A percentile compares a stretch with the other conserved stretches of the same genome.
These are phyloP conservation scores for Acmispon strigosus DNA, from an alignment of 306 rosid genomes.

Conservation along the genomic window DNA sequence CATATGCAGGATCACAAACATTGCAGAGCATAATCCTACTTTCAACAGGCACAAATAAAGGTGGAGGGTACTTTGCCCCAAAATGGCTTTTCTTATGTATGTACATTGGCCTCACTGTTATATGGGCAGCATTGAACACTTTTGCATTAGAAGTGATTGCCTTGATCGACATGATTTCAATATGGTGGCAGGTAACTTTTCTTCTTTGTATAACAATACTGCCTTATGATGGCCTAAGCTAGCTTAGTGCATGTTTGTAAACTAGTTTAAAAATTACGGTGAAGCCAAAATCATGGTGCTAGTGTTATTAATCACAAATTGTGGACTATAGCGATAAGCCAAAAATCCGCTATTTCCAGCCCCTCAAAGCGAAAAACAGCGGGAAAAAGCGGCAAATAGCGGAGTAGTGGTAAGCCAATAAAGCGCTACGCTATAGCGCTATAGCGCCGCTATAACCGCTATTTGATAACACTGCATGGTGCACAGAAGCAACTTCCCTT, in stretches of 20 bases:
- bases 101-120: slow-evolving; percentile 70
- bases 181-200: slow-evolving; percentile 85
- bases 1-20: slow-evolving; percentile 82
- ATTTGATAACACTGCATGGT: too few species aligned
- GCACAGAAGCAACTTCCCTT: too few species aligned
- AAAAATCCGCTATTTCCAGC: too few species aligned
- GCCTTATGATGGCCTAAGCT: not conserved
- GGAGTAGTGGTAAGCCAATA: too few species aligned
- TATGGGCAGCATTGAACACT: slow-evolving; percentile 84
- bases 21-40: slow-evolving; percentile 69
- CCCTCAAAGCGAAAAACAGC: too few species aligned
- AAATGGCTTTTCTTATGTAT: slow-evolving; percentile 79
- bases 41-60: slow-evolving; percentile 69
- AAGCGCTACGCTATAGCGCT: too few species aligned
- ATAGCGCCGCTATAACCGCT: too few species aligned
- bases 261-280: too few species aligned
- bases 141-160: slow-evolving; percentile 79
- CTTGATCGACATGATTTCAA: slow-evolving; percentile 63
- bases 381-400: too few species aligned
- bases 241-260: not conserved
- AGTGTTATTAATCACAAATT: too few species aligned
- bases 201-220: not conserved
- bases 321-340: too few species aligned
- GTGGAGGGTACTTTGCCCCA: slow-evolving; percentile 82
- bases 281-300: too few species aligned